Evolutionary conservation across 345 rosid species (phyloP).

Genomic region (Bruguiera parviflora): DNA sequence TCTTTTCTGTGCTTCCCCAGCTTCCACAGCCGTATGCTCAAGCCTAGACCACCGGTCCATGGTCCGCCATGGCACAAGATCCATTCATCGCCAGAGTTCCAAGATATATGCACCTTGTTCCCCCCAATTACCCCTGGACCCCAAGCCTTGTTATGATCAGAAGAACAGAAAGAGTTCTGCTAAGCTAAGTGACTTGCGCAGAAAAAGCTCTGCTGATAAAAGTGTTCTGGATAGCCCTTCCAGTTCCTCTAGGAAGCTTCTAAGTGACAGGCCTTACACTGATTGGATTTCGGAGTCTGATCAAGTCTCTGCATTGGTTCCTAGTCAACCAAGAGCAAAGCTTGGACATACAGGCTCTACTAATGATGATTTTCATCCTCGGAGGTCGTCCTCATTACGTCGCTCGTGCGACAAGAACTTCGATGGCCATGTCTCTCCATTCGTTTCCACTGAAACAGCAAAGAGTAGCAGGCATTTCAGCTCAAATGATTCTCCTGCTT

Average conservation of each 20-base stretch:
- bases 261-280: slow-evolving; percentile 46
- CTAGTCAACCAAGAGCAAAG: slow-evolving; percentile 15
- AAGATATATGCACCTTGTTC: slow-evolving; percentile 46
- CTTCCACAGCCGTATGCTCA: slow-evolving; percentile 75
- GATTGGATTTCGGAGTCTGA: slow-evolving; percentile 45
- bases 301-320: slow-evolving; percentile 37
- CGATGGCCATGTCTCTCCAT: not conserved
- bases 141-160: slow-evolving; percentile 33
- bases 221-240: slow-evolving; percentile 35
- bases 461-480: not conserved
- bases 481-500: slow-evolving; percentile 18
- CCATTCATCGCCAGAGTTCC: slow-evolving; percentile 23
- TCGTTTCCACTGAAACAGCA: not conserved
- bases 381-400: slow-evolving; percentile 15
- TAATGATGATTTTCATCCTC: slow-evolving; percentile 15
- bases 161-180: slow-evolving; percentile 24
- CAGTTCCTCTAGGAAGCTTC: slow-evolving; percentile 60
- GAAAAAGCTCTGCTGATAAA: slow-evolving; percentile 64
- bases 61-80: slow-evolving; percentile 40
- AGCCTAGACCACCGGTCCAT: slow-evolving; percentile 47
- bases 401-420: not conserved
- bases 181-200: slow-evolving; percentile 27
- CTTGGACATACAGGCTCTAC: slow-evolving; percentile 10
- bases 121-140: slow-evolving; percentile 40
- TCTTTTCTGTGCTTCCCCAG: slow-evolving; percentile 76